These are phyloP conservation scores for Dictyostelium firmibasis DNA, from an alignment of 78 protist genomes.

Conservation along the genomic window DNA sequence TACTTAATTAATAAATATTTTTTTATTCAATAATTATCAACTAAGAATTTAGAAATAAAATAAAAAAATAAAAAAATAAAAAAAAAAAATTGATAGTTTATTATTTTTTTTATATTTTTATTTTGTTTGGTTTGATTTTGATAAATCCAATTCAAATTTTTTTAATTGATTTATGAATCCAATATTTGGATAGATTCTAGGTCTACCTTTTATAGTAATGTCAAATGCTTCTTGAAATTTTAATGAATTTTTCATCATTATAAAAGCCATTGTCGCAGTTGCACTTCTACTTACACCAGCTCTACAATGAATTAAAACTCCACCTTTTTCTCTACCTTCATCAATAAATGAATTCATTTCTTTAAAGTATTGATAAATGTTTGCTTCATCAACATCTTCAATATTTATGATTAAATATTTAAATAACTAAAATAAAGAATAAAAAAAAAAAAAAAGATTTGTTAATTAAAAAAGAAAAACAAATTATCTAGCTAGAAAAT, in stretches of 20 bases:
- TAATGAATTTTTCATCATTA: conserved; percentile 21
- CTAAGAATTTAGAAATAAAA: no score
- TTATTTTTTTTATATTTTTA: not conserved
- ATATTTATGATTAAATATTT: conserved; percentile 39
- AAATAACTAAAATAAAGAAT: conserved; percentile 3
- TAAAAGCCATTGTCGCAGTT: conserved; percentile 46
- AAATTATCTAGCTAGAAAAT: not conserved
- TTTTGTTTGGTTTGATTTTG: not conserved
- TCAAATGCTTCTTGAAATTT: conserved; percentile 31
- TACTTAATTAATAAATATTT: no score
- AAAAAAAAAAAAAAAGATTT: not conserved
- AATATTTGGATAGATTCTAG: conserved; percentile 60
- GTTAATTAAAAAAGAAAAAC: not conserved
- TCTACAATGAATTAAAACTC: conserved; percentile 47
- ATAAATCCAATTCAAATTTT: conserved; percentile 5
- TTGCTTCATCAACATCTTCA: conserved; percentile 52
- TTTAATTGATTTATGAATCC: conserved; percentile 49
- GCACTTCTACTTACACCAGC: conserved; percentile 74
- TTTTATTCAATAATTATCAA: no score
- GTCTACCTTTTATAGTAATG: conserved; percentile 15
- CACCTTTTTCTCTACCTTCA: conserved; percentile 27
- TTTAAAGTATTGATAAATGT: conserved; percentile 26
- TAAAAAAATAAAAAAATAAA: no score
- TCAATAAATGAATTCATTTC: conserved; percentile 61
- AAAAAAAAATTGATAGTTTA: no score